Base-by-base conservation (phyloP, 2,329 filamentous ascomycete genomes). In the Epichloe typhina region DNA sequence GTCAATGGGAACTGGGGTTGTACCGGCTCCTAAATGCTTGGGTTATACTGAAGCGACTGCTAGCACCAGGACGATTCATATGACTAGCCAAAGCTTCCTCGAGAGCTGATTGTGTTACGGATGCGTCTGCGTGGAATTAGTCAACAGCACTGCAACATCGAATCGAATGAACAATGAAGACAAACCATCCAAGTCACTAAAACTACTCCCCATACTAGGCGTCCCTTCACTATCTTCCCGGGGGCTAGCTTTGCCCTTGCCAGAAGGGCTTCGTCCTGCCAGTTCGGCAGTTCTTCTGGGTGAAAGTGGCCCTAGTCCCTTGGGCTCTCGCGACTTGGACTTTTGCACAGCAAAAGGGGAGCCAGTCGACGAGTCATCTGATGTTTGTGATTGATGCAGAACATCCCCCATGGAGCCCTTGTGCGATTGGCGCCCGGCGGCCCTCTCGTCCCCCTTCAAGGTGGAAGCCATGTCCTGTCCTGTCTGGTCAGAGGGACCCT, bases 191-290 rank as follows among this genome's bases (percentile, higher is more conserved):
- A 94, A 74, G 68, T 93, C 88, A 66, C 86, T 91, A 60, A 88
- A 93, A 59, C 86, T 90, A 64, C 86, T 91, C 1, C 86, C 85
- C 81, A 89, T 88, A 58, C 84, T 88, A 1, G 83, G 84, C 13
- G 82, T 84, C 13, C 83, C 83, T 55, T 88, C 84, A 60, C 83
- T 88, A 12, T 79, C 79, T 54, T 84, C 81, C 12, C 74, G 72
- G 1, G 76, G 77, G 44, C 70, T 66, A 0, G 70, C 72, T 58
- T 75, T 74, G 31, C 68, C 70, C 53, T 74, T 75, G 8, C 66
- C 68, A 8, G 68, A 66, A 2, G 79, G 76, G 57, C 75, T 80
- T 43, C 76, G 69, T 26, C 73, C 74, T 3, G 75, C 71, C 46
- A 83, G 60, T 59, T 84, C 82, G 6, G 75, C 72, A 13, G 75